phyloP scores from a whole-genome alignment of 768 basidiomycete species.

The Trametes cinnabarina region DNA sequence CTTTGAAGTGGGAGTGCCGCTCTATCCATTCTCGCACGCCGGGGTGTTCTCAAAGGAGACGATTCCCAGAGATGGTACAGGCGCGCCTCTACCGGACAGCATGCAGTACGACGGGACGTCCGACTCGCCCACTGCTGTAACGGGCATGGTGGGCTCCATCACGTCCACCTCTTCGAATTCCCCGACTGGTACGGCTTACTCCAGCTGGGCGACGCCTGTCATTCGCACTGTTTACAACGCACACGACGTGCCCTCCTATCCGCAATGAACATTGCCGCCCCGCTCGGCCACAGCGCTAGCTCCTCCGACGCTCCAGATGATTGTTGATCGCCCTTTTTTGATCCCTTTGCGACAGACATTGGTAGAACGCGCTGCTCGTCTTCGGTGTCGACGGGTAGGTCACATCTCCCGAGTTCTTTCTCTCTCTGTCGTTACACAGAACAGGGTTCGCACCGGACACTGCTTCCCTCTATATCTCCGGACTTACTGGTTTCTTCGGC shows the following conservation, averaged over 20 bases:
- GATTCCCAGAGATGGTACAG: slow-evolving; percentile 16
- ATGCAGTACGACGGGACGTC: slow-evolving; percentile 17
- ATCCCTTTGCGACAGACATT: background rate
- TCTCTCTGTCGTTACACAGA: background rate
- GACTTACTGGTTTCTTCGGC: background rate
- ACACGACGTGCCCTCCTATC: slow-evolving; percentile 1
- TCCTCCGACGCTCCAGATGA: background rate
- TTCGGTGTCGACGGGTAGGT: background rate
- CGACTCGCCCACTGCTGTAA: slow-evolving; percentile 13
- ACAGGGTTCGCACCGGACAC: background rate
- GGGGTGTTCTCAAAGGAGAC: slow-evolving; percentile 26
- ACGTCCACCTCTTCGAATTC: slow-evolving; percentile 5
- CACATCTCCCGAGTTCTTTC: background rate
- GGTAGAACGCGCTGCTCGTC: slow-evolving; percentile 6
- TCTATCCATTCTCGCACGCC: slow-evolving; percentile 69
- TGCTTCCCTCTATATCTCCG: background rate
- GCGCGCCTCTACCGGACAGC: slow-evolving; percentile 27
- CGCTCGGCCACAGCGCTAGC: background rate
- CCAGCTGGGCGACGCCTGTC: slow-evolving; percentile 14
- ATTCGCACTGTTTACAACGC: background rate
- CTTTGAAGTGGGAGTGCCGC: slow-evolving; percentile 73
- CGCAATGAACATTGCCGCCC: background rate
- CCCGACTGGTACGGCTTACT: background rate
- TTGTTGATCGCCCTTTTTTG: background rate
- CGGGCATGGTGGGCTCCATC: slow-evolving; percentile 7